Conservation (phyloP, 1,284 basidiomycete species). For the Leccinum subrobustum region DNA sequence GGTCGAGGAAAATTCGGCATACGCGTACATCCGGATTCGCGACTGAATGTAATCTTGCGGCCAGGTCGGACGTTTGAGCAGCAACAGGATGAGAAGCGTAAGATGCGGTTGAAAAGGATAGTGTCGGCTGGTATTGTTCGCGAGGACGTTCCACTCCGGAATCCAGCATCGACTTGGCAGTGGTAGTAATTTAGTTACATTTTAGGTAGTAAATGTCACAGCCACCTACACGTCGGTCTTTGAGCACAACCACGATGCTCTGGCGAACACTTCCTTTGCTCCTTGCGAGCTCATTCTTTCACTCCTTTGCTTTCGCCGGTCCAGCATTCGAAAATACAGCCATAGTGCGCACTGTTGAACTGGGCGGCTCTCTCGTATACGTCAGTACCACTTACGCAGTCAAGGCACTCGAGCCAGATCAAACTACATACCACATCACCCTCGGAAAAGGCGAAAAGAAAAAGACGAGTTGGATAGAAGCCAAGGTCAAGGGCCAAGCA, state of each 20-base stretch:
- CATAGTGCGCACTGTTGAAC: constrained; percentile 82
- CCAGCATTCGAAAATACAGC: constrained; percentile 82
- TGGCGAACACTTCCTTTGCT: constrained; percentile 43
- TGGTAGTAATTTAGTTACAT: constrained; percentile 57
- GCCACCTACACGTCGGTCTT: constrained; percentile 25
- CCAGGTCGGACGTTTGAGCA: constrained; percentile 83
- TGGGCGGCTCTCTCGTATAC: constrained; percentile 82
- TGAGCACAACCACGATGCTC: constrained; percentile 35
- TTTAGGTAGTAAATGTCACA: constrained; percentile 13
- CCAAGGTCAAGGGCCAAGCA: constrained; percentile 70
- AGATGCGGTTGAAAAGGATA: constrained; percentile 71
- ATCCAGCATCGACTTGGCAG: constrained; percentile 74
- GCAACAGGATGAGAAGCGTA: constrained; percentile 59
- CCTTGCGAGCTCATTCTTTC: constrained; percentile 34
- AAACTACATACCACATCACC: constrained; percentile 69
- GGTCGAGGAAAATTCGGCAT: constrained; percentile 84
- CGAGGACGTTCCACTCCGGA: constrained; percentile 78
- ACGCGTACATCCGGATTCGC: constrained; percentile 75
- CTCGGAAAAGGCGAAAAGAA: constrained; percentile 62
- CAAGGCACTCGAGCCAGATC: constrained; percentile 64
- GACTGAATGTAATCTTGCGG: constrained; percentile 76
- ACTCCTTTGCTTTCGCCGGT: constrained; percentile 37
- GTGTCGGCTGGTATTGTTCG: constrained; percentile 76
- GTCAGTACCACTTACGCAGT: constrained; percentile 87
- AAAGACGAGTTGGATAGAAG: constrained; percentile 79